A percentile compares a stretch with the other conserved stretches of the same genome.
Evolutionary conservation across 352 stramenopile genomes (phyloP).

Genomic region (Globisporangium cystogenes): DNA sequence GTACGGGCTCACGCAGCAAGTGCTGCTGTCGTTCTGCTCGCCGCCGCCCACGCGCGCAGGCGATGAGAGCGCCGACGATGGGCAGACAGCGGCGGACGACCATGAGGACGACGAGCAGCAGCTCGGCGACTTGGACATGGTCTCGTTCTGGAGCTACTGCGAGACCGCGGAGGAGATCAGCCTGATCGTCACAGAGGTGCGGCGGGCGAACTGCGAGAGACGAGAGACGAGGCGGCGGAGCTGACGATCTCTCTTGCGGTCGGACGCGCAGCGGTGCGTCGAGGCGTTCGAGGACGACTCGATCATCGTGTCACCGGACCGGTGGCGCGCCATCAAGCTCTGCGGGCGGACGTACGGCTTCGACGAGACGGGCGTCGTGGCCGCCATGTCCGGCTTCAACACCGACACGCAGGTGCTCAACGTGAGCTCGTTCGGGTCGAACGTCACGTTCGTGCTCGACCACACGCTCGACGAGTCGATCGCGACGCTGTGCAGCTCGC

Average conservation of each 20-base stretch:
- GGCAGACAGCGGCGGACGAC: background rate
- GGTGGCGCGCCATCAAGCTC: conserved; percentile 83
- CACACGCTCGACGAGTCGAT: conserved; percentile 69
- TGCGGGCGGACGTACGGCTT: conserved; percentile 78
- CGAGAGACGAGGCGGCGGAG: no score
- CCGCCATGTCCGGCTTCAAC: conserved; percentile 78
- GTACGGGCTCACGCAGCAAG: conserved; percentile 74
- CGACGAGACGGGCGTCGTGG: conserved; percentile 83
- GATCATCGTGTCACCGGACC: conserved; percentile 81
- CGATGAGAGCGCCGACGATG: background rate
- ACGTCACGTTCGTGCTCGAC: conserved; percentile 81
- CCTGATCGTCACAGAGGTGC: conserved; percentile 66
- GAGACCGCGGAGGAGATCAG: conserved; percentile 83
- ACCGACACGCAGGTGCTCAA: conserved; percentile 83
- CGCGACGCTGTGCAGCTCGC: conserved; percentile 51
- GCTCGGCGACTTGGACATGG: conserved; percentile 12
- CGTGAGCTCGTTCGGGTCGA: conserved; percentile 80
- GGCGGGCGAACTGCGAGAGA: no score
- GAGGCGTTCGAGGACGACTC: conserved; percentile 59
- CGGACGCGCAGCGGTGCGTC: conserved; percentile 30
- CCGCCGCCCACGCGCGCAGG: background rate
- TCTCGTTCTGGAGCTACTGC: conserved; percentile 83
- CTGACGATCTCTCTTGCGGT: background rate
- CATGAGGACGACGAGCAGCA: background rate
- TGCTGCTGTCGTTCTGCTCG: conserved; percentile 42